Evolutionary conservation across 1,139 yeast species (phyloP), one percentile per base, ranked within the genome.

Genomic region (Candida labiduridarum): DNA sequence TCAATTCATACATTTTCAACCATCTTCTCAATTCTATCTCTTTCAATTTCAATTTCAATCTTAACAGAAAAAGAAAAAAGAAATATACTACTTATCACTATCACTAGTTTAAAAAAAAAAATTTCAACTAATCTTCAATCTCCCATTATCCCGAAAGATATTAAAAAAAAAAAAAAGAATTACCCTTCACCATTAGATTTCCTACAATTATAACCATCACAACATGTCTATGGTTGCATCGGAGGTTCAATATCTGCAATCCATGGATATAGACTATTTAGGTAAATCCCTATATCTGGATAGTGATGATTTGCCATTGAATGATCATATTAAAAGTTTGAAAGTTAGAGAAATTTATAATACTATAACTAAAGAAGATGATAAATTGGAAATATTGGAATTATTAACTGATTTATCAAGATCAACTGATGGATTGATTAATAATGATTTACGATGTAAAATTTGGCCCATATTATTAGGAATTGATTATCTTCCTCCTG

Each of bases 401-500:
- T 59, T 67, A 15, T 63, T 78, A 45, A 57, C 61, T 27, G 71
- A 65, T 47, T 68, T 71, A 46, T 71, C 76, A 58, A 66, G 72
- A 50, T 70, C 83, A 0, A 68, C 81, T 22, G 79, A 77, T 42
- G 87, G 88, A 0, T 63, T 83, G 27, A 61, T 83, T 2, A 69
- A 62, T 49, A 67, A 71, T 45, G 69, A 69, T 3, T 54, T 76
- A 31, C 64, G 89, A 46, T 47, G 65, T 7, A 59, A 68, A 39
- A 64, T 75, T 7, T 83, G 87, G 87, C 84, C 84, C 0, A 42
- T 69, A 4, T 60, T 81, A 25, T 55, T 79, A 44, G 70, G 68
- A 2, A 52, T 66, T 9, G 41, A 27, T 12, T 36, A 36, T 16
- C 10, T 10, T 3, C 4, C 38, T 14, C 18, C 11, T n/a, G 3